phyloP scores from a whole-genome alignment of 441 rosid genomes.

The Breynia disticha region DNA sequence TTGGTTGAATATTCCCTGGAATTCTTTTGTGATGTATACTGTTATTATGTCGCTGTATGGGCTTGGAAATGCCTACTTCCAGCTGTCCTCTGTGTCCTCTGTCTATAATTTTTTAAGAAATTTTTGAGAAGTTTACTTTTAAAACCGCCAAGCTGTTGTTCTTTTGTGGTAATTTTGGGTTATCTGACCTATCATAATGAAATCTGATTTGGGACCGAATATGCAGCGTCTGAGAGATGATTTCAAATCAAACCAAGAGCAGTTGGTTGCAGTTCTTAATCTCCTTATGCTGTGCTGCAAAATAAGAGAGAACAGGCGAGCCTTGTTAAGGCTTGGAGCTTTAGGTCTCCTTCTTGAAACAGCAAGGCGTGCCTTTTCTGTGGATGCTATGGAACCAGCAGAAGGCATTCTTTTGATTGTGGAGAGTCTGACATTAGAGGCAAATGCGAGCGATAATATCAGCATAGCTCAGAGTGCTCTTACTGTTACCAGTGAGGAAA shows the following conservation, averaged over 20 bases:
- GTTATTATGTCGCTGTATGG: too few relatives aligned
- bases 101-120: too few relatives aligned
- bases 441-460: conserved; percentile 90
- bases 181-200: not conserved
- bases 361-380: conserved; percentile 94
- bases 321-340: conserved; percentile 84
- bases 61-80: too few relatives aligned
- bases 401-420: conserved; percentile 99
- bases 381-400: conserved; percentile 99
- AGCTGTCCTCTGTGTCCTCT: too few relatives aligned
- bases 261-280: conserved; percentile 91
- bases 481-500: conserved; percentile 79
- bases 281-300: conserved; percentile 99
- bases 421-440: conserved; percentile 95
- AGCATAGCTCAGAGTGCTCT: conserved; percentile 74
- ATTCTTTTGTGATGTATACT: too few relatives aligned
- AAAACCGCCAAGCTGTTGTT: too few relatives aligned
- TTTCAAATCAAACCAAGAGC: conserved; percentile 95
- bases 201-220: conserved; percentile 11
- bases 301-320: conserved; percentile 89
- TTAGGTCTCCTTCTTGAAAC: conserved; percentile 98
- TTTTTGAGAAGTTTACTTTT: too few relatives aligned
- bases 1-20: too few relatives aligned
- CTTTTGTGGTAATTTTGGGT: not conserved
- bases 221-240: conserved; percentile 81